phyloP scores from a whole-genome alignment of 768 basidiomycete species.

The Xerocomellus intermedius region DNA sequence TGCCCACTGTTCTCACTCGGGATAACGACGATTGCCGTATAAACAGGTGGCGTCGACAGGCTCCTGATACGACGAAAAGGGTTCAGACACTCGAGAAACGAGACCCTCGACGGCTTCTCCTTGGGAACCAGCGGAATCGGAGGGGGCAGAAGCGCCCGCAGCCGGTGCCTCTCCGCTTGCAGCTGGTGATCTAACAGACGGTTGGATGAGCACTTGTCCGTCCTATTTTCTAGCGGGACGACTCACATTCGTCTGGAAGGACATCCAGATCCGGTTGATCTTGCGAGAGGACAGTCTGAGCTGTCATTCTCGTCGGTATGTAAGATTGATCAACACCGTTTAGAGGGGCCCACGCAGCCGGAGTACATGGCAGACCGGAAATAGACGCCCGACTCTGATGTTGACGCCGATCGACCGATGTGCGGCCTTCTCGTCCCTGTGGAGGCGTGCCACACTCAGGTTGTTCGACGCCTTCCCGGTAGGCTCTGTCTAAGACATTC shows the following conservation, averaged over 20 bases:
- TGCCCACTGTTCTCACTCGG: constrained; percentile 9
- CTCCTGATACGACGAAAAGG: constrained; percentile 8
- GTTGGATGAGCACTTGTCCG: background rate
- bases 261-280: background rate
- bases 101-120: background rate
- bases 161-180: background rate
- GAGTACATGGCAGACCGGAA: background rate
- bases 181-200: constrained; percentile 6
- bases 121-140: constrained; percentile 1
- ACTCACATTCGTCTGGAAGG: constrained; percentile 4
- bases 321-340: background rate
- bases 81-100: constrained; percentile 10
- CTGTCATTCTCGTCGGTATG: background rate
- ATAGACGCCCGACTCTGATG: background rate
- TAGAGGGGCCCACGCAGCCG: background rate
- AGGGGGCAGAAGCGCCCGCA: background rate
- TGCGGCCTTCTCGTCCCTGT: background rate
- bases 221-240: background rate
- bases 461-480: background rate
- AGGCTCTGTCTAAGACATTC: constrained; percentile 1
- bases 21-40: background rate
- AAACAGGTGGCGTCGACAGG: background rate
- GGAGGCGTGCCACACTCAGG: background rate
- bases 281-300: background rate
- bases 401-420: background rate